phyloP scores from a whole-genome alignment of 169 alveolate genomes.

The Perkinsus chesapeaki region DNA sequence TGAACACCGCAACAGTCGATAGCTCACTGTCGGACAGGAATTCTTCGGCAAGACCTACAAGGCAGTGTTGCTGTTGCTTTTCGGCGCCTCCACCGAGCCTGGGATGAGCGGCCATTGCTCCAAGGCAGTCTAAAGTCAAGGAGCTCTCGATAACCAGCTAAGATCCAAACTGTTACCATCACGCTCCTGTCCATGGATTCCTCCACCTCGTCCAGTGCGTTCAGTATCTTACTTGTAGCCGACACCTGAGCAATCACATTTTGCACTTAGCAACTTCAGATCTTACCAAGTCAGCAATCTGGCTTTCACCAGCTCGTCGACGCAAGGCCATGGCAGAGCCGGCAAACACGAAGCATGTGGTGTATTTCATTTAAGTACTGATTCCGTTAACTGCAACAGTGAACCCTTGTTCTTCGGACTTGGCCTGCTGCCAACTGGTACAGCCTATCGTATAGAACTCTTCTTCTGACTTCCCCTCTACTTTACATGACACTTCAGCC shows the following conservation, averaged over 20 bases:
- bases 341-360: background rate
- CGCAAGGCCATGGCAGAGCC: background rate
- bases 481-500: no score
- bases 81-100: background rate
- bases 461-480: no score
- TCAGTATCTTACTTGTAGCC: background rate
- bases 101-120: background rate
- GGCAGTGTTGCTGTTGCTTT: background rate
- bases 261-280: background rate
- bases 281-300: background rate
- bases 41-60: background rate
- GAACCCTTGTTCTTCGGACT: background rate
- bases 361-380: background rate
- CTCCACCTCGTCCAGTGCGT: background rate
- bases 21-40: background rate
- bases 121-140: background rate
- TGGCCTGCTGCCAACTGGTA: no score
- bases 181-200: background rate
- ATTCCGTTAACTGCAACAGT: background rate
- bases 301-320: background rate
- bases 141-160: background rate
- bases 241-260: background rate
- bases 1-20: background rate
- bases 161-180: background rate
- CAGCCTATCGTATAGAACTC: no score